Base-by-base conservation (phyloP, 495 filamentous ascomycete genomes). In the Penicillium antarcticum region DNA sequence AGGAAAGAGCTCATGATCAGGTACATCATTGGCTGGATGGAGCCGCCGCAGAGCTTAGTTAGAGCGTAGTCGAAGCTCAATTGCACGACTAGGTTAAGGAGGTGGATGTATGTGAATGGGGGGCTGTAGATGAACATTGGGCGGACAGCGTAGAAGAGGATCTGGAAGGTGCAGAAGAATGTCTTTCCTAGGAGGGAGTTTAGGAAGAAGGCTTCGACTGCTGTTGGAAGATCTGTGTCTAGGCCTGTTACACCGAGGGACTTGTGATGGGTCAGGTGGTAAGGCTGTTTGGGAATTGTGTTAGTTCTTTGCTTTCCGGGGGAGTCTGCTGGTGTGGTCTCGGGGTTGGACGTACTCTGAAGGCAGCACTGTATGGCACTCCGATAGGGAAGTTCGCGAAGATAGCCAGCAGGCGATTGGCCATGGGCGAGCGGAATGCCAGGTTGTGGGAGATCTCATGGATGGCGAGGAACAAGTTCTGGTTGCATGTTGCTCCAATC, bases 101-200 rank as follows among this genome's bases (percentile, higher is more conserved):
- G 69, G 72, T 97, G 92, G 48, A 96, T 84, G 62, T 74, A 79
- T 43, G 95, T 97, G 66, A 97, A 80, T 19, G 92, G 89, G 2
- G 97, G 78, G 59, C 84, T 80, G 77, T 95, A 95, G 57, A 99
- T 81, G 73, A 92, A 86, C 87, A 97, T 95, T 45, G 95, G 95
- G 4, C 95, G 90, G n/a, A 99, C 63, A 63, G 95, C 95, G 79
- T 99, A 99, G 83, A 99, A 99, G 65, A 99, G 77, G 68, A 99
- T 97, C 72, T 99, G 95, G 76, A 97, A 97, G 58, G 95, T 97
- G 77, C 89, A 95, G 82, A 99, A 99, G 79, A 99, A 97, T 53
- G 95, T 88, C 68, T 99, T 99, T 60, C 95, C 95, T 14, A 92
- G 81, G 63, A 99, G 80, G n/a, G 90, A 95, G 78, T 97, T 87